Percentiles rank a stretch among this genome's conserved stretches.
Evolutionary conservation across 1,284 basidiomycete species (phyloP).

Genomic region (Coniophora puteana): DNA sequence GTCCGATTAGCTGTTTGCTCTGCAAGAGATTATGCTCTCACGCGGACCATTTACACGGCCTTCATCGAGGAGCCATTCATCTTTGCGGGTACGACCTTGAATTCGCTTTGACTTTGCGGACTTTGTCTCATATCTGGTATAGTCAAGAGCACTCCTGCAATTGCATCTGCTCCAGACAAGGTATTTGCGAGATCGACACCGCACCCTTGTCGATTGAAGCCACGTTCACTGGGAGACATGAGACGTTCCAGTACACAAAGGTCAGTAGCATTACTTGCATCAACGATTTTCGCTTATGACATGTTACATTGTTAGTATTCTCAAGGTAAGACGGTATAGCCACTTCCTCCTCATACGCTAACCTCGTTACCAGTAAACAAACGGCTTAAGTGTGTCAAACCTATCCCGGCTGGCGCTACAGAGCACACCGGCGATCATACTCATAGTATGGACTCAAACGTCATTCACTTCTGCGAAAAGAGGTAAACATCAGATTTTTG

Average conservation of each 20-base stretch:
- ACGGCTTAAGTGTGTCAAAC: constrained; percentile 43
- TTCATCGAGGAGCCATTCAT: constrained; percentile 38
- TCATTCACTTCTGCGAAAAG: constrained; percentile 48
- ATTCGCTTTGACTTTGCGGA: background rate
- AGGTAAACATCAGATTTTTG: constrained; percentile 25
- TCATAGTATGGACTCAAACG: constrained; percentile 39
- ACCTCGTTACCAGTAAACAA: constrained; percentile 35
- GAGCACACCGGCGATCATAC: constrained; percentile 44
- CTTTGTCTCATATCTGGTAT: constrained; percentile 5
- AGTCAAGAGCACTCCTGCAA: constrained; percentile 50
- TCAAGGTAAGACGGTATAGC: constrained; percentile 19
- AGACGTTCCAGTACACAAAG: constrained; percentile 48
- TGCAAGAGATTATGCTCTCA: constrained; percentile 50
- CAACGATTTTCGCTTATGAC: background rate
- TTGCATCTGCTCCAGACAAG: constrained; percentile 36
- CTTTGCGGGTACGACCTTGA: constrained; percentile 51
- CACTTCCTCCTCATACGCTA: background rate
- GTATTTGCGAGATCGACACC: constrained; percentile 56
- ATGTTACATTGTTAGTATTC: constrained; percentile 15
- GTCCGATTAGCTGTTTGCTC: constrained; percentile 49
- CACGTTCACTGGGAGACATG: constrained; percentile 46
- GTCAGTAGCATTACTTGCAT: constrained; percentile 18
- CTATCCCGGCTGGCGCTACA: constrained; percentile 38
- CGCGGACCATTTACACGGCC: constrained; percentile 50
- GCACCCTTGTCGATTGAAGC: constrained; percentile 54